phyloP scores from a whole-genome alignment of 768 basidiomycete genomes.

The Trametes meyenii region DNA sequence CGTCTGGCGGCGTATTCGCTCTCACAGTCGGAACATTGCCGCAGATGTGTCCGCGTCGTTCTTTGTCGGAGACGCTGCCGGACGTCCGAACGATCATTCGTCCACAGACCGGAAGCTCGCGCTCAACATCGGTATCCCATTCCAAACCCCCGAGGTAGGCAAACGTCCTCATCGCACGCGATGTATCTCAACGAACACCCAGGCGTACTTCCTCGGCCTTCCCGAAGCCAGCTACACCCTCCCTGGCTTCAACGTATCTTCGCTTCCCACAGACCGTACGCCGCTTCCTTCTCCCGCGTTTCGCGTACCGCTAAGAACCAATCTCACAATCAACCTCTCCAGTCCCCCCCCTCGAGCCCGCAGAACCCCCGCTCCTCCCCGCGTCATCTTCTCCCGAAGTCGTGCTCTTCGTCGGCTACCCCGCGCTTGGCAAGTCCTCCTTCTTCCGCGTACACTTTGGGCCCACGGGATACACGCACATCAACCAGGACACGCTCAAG shows the following conservation, averaged over 20 bases:
- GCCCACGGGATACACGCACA: conserved; percentile 69
- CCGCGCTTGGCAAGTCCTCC: conserved; percentile 77
- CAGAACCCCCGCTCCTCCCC: conserved; percentile 51
- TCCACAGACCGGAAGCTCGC: conserved; percentile 89
- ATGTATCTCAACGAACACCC: conserved; percentile 1
- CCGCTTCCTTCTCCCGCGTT: neutral
- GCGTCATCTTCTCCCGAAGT: conserved; percentile 41
- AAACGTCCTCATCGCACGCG: neutral
- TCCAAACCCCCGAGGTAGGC: conserved; percentile 83
- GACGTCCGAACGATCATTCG: conserved; percentile 74
- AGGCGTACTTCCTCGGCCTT: conserved; percentile 80
- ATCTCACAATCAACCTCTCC: neutral
- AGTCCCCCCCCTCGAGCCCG: conserved; percentile 57
- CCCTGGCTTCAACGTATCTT: conserved; percentile 69
- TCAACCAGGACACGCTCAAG: conserved; percentile 85
- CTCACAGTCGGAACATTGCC: conserved; percentile 19
- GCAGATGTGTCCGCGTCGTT: conserved; percentile 69
- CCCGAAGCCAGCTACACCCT: conserved; percentile 49
- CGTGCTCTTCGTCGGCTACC: conserved; percentile 64
- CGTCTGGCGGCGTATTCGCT: neutral
- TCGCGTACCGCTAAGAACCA: neutral
- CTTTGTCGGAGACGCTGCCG: conserved; percentile 91
- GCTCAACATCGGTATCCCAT: conserved; percentile 69
- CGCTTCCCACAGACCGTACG: conserved; percentile 37
- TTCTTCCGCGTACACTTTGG: conserved; percentile 76